Percentiles rank a stretch among this genome's conserved stretches.
phyloP scores from a whole-genome alignment of 345 rosid genomes.

The Noccaea caerulescens region DNA sequence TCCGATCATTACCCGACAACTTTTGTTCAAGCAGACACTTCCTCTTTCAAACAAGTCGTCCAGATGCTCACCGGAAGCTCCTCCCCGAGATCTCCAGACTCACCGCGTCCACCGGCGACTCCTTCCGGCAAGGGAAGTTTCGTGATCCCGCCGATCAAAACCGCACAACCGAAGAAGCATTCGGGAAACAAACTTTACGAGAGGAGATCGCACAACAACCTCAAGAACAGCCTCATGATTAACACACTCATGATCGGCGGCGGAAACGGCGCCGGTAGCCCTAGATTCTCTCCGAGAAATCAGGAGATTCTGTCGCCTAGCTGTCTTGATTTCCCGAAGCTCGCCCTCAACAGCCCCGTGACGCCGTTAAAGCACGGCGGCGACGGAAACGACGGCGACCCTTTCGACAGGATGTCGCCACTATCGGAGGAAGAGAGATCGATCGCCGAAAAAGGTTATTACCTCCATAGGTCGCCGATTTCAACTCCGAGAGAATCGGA shows the following conservation, averaged over 20 bases:
- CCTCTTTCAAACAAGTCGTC: constrained; percentile 90
- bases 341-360: constrained; percentile 89
- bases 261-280: constrained; percentile 46
- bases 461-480: constrained; percentile 87
- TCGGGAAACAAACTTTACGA: constrained; percentile 74
- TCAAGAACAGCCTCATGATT: constrained; percentile 85
- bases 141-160: constrained; percentile 73
- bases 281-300: constrained; percentile 68
- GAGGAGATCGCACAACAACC: constrained; percentile 71
- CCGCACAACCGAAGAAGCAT: constrained; percentile 57
- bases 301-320: constrained; percentile 88
- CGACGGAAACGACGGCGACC: constrained; percentile 52
- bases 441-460: constrained; percentile 87
- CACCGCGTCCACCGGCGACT: constrained; percentile 47
- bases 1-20: constrained; percentile 97
- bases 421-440: constrained; percentile 87
- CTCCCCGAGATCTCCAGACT: constrained; percentile 46
- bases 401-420: constrained; percentile 67
- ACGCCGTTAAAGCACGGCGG: constrained; percentile 59
- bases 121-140: constrained; percentile 42
- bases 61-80: constrained; percentile 93
- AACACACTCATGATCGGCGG: constrained; percentile 61
- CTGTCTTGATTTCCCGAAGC: constrained; percentile 88
- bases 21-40: constrained; percentile 88
- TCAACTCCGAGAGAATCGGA: constrained; percentile 87